Evolutionary conservation across 257 asterid genomes (phyloP).

Genomic region (Solanum bulbocastanum): DNA sequence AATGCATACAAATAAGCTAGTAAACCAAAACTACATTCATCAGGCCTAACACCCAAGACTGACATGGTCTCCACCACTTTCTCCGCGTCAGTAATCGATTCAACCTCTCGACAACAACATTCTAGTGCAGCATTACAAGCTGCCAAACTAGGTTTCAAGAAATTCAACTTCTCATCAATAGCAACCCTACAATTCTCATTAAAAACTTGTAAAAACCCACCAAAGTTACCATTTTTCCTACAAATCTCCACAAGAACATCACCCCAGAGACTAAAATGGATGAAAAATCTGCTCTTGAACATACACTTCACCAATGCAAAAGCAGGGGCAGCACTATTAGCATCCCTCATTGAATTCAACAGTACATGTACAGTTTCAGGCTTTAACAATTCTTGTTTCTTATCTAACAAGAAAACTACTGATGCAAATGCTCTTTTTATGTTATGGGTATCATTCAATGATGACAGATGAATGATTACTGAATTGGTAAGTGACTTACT

Average conservation of each 20-base stretch:
- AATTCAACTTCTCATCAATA: conserved; percentile 56
- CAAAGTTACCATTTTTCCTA: conserved; percentile 58
- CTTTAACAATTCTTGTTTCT: conserved; percentile 56
- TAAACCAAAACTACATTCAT: conserved; percentile 52
- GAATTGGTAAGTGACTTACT: conserved; percentile 72
- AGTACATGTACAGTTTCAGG: conserved; percentile 41
- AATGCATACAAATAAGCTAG: conserved; percentile 77
- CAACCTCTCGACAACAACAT: conserved; percentile 60
- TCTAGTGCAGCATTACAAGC: conserved; percentile 88
- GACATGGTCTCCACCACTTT: conserved; percentile 72
- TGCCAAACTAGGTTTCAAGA: conserved; percentile 62
- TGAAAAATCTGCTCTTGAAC: conserved; percentile 73
- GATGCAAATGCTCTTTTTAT: conserved; percentile 84
- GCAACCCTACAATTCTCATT: conserved; percentile 66
- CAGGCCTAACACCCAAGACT: conserved; percentile 67
- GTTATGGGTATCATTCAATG: conserved; percentile 46
- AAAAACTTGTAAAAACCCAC: conserved; percentile 47
- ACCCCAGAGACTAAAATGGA: conserved; percentile 82
- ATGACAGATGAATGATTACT: conserved; percentile 55
- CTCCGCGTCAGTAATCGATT: conserved; percentile 61
- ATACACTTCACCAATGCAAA: conserved; percentile 71
- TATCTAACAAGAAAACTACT: conserved; percentile 56
- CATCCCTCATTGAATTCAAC: conserved; percentile 58
- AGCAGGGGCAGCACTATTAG: conserved; percentile 66
- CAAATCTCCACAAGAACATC: conserved; percentile 49